Base-by-base conservation (phyloP, 768 basidiomycete genomes). In the Lactarius hatsudake region DNA sequence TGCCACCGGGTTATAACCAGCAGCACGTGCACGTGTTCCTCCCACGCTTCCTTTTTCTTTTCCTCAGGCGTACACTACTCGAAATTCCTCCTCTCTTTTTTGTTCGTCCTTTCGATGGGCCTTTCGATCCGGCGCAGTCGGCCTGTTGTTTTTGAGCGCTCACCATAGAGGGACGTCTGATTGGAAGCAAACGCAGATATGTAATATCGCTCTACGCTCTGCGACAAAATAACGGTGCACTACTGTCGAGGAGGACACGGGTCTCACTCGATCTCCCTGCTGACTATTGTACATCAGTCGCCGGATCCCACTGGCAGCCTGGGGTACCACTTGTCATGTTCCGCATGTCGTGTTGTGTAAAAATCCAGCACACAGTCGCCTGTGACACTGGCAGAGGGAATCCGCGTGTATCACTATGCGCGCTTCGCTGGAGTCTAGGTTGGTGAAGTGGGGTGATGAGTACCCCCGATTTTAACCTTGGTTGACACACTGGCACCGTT, bases 401-500 rank as follows among this genome's bases (percentile, higher is more conserved):
- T 23, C 48, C 48, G 48, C 48, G 0, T 51, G n/a, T 23, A 23
- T 6, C 12, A 7, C 23, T 38, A 26, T 17, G 51, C 51, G 51
- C 51, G 51, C 51, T 53, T 53, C 51, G 51, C 51, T 53, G 51
- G 51, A 53, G 51, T 53, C 51, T 53, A 53, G 51, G 48, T 51
- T 13, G n/a, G 48, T 51, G 48, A 53, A 53, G 51, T 51, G 23
- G 10, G 23, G 48, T 26, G n/a, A 53, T 53, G 51, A 26, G 51
- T 17, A 53, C 51, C 51, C 51, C 12, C 13, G 51, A 53, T 40
- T 53, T 26, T 15, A 53, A 53, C 23, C 26, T 28, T 42, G 42
- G 6, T 26, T 51, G 48, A 26, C 23, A 26, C 10, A 26, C 23
- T 51, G 9, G 9, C 9, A 34, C 1, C 34, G 4, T 13, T 13